A percentile compares a stretch with the other conserved stretches of the same genome.
These are phyloP conservation scores for Fraxinus excelsior DNA, from an alignment of 257 asterid species.

Conservation along the genomic window DNA sequence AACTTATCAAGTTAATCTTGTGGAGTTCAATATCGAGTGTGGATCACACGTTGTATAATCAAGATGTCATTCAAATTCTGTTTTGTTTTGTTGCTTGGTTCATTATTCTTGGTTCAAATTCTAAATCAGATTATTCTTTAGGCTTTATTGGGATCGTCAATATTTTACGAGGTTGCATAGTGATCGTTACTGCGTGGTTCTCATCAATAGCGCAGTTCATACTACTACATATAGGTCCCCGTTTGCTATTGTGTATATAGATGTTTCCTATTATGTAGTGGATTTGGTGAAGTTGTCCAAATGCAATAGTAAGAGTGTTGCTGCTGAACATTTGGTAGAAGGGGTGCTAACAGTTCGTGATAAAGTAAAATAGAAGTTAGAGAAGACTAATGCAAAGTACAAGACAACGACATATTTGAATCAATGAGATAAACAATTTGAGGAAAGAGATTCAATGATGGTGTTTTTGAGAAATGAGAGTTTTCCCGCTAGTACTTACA, in stretches of 20 bases:
- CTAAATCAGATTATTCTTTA: too few relatives aligned
- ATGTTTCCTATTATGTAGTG: neutral
- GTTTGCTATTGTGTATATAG: neutral
- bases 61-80: too few relatives aligned
- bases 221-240: neutral
- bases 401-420: neutral
- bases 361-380: neutral
- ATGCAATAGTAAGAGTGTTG: neutral
- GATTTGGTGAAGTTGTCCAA: neutral
- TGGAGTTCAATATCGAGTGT: too few relatives aligned
- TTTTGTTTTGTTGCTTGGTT: too few relatives aligned
- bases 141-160: too few relatives aligned
- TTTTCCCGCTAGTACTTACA: neutral
- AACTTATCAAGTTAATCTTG: too few relatives aligned
- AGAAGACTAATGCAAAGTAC: neutral
- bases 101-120: too few relatives aligned
- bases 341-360: neutral
- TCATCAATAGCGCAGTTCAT: neutral
- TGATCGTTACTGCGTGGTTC: too few relatives aligned
- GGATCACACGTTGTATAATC: too few relatives aligned
- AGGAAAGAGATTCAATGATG: constrained; percentile 4
- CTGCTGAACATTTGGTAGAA: neutral
- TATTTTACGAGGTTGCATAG: too few relatives aligned
- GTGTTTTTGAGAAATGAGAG: neutral
- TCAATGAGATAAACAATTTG: neutral